phyloP scores from a whole-genome alignment of 495 filamentous ascomycete genomes.

The Staphylotrichum tortipilum region DNA sequence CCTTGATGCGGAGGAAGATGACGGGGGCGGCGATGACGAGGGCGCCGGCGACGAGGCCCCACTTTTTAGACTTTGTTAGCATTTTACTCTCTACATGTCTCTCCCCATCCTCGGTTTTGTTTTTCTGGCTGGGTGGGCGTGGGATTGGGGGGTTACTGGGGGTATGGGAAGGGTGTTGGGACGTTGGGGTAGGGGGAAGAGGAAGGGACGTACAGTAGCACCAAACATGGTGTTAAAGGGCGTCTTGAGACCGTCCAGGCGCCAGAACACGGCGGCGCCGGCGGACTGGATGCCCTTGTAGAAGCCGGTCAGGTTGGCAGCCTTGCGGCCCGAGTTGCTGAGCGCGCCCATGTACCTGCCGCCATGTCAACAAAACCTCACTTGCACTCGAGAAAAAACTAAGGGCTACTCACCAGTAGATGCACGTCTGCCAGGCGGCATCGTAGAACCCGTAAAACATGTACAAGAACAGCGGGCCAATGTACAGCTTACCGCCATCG shows the following conservation, averaged over 20 bases:
- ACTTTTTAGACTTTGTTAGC: constrained; percentile 38
- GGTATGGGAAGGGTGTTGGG: neutral
- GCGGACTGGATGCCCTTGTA: constrained; percentile 95
- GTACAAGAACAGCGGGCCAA: constrained; percentile 83
- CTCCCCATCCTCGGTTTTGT: no score
- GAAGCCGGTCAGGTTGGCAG: constrained; percentile 90
- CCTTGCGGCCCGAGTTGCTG: constrained; percentile 81
- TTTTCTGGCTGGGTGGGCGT: no score
- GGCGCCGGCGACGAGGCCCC: constrained; percentile 62
- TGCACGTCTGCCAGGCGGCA: constrained; percentile 73
- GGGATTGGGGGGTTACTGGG: no score
- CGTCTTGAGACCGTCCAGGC: constrained; percentile 55
- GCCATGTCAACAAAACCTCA: no score
- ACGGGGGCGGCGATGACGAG: constrained; percentile 71
- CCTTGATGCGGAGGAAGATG: constrained; percentile 69
- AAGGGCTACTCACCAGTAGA: constrained; percentile 64
- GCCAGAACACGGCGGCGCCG: constrained; percentile 83
- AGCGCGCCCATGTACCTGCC: constrained; percentile 83
- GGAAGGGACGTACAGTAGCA: constrained; percentile 29
- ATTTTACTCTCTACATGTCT: no score
- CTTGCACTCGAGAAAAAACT: neutral
- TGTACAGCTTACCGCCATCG: constrained; percentile 46
- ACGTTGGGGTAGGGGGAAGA: neutral
- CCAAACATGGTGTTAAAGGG: constrained; percentile 58
- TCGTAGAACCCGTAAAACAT: constrained; percentile 93